Evolutionary conservation across 495 filamentous ascomycete genomes (phyloP).

Genomic region (Neurospora sublineolata): DNA sequence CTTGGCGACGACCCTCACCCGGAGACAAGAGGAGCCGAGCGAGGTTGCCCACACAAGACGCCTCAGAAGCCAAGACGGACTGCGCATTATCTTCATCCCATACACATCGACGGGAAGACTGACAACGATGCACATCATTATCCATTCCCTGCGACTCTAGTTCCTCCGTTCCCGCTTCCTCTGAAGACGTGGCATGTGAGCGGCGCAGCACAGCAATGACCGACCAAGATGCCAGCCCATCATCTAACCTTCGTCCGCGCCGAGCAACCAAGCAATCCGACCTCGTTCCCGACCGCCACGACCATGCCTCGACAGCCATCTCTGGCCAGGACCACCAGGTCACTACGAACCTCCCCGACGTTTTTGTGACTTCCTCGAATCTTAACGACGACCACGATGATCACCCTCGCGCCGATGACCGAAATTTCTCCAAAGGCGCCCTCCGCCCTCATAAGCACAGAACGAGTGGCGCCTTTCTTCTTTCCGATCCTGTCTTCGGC

Average conservation of each 20-base stretch:
- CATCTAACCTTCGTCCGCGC: conserved; percentile 11
- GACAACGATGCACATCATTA: not conserved
- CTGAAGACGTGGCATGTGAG: conserved; percentile 3
- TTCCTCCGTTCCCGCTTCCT: not conserved
- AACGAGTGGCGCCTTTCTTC: conserved; percentile 34
- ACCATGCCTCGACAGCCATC: conserved; percentile 4
- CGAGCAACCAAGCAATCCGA: conserved; percentile 10
- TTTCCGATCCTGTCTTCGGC: conserved; percentile 24
- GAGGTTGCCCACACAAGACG: not conserved
- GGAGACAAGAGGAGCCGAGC: not conserved
- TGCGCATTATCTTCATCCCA: not conserved
- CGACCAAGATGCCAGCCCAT: conserved; percentile 17
- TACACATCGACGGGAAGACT: not conserved
- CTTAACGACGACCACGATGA: not conserved
- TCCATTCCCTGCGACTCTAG: not conserved
- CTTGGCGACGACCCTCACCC: not conserved
- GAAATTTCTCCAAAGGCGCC: conserved; percentile 12
- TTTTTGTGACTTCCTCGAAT: not conserved
- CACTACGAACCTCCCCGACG: conserved; percentile 6
- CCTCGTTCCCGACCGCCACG: conserved; percentile 4
- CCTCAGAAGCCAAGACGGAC: not conserved
- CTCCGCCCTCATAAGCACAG: conserved; percentile 30
- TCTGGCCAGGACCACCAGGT: conserved; percentile 1
- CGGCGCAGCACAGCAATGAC: conserved; percentile 13
- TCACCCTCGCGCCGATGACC: conserved; percentile 9